These are phyloP conservation scores for Mycena kentingensis DNA, from an alignment of 768 basidiomycete genomes.

Conservation along the genomic window DNA sequence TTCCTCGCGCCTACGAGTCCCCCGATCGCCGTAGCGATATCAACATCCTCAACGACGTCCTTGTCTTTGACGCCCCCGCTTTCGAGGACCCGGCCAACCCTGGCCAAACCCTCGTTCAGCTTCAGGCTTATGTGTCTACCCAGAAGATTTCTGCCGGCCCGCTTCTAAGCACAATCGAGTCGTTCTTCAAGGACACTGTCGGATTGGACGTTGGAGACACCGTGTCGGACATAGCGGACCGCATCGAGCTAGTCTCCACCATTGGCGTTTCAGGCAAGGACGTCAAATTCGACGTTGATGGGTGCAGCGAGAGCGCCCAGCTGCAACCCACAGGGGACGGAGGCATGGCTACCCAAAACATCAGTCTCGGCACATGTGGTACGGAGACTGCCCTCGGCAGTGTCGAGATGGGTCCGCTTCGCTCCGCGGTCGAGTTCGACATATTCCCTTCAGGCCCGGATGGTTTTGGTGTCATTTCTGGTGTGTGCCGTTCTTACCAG, in stretches of 20 bases:
- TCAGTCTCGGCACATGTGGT: conserved; percentile 36
- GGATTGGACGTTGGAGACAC: conserved; percentile 36
- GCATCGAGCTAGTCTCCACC: conserved; percentile 38
- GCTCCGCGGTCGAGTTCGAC: conserved; percentile 28
- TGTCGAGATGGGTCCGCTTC: conserved; percentile 21
- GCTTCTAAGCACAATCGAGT: conserved; percentile 25
- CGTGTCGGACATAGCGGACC: conserved; percentile 28
- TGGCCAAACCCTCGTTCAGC: conserved; percentile 31
- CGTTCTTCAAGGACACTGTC: conserved; percentile 25
- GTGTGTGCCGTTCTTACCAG: conserved; percentile 19
- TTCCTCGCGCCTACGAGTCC: conserved; percentile 16
- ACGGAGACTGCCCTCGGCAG: conserved; percentile 20
- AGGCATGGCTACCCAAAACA: conserved; percentile 37
- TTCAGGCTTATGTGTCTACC: conserved; percentile 41
- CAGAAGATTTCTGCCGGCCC: conserved; percentile 30
- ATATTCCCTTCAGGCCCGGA: conserved; percentile 39
- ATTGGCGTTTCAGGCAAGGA: conserved; percentile 36
- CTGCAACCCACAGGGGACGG: conserved; percentile 33
- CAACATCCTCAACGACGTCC: conserved; percentile 33
- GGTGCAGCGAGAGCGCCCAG: conserved; percentile 29
- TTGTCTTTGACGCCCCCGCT: conserved; percentile 43
- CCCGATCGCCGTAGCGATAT: conserved; percentile 19
- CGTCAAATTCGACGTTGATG: conserved; percentile 33
- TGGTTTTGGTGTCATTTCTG: conserved; percentile 48
- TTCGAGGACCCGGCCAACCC: conserved; percentile 39